Base-by-base conservation (phyloP, 2,329 filamentous ascomycete genomes). In the Myriosclerotinia curreyana region DNA sequence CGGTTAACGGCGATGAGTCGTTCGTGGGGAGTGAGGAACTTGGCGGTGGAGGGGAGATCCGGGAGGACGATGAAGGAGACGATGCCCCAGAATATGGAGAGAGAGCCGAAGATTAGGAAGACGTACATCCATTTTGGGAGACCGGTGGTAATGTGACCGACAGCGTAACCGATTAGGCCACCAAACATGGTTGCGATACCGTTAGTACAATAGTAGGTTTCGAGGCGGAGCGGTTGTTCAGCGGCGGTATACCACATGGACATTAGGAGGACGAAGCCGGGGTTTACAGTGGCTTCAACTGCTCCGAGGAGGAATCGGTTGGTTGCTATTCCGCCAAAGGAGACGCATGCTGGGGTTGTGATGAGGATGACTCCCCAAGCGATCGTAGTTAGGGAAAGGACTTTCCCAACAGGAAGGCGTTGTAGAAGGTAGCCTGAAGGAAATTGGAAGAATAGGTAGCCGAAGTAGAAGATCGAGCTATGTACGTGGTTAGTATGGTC, bases 21-120 rank as follows among this genome's bases (percentile, higher is more conserved):
- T 71, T 90, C 86, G 55, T 83, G 79, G 0, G 77, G 72, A 5
- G 76, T 81, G 44, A 91, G 79, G 71, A 86, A 89, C 65, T 81
- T 83, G 3, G 86, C 85, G 0, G 82, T 86, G 25, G 84, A 80
- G 0, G 86, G 86, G 2, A 81, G 78, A 71, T 91, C 85, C 0
- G 88, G 83, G 1, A 91, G 77, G 49, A 84, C 72, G 67, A 84
- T 80, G 74, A 83, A 81, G 17, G 82, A 82, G 2, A 81, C 73
- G 11, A 86, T 73, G 0, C 83, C 80, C 86, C 86, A 77, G 66
- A 76, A 65, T 56, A 79, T 74, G 40, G 83, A 83, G 64, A 85
- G 79, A 66, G 82, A 80, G 1, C 83, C 79, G 69, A 85, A 84
- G 66, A 86, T 84, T 20, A 86, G 68, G 74, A 85, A 87, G 25